Evolutionary conservation across 768 basidiomycete genomes (phyloP), one percentile per base, ranked within the genome.

Genomic region (Suillus americanus): DNA sequence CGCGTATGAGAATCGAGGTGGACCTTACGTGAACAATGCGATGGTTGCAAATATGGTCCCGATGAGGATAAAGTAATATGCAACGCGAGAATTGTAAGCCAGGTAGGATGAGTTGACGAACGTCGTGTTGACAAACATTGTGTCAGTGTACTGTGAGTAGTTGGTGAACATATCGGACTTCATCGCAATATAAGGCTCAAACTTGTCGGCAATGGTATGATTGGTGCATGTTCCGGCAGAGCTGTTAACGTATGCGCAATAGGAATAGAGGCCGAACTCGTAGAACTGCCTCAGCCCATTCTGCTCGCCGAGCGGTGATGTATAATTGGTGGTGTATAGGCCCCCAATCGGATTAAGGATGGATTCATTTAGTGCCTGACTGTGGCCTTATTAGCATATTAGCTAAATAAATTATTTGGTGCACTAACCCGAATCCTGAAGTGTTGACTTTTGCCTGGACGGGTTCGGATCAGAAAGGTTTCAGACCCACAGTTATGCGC

Each of bases 241-340:
- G 48, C 77, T 75, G 67, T 86, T 83, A 68, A 89, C 79, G 69
- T 88, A 93, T 69, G 83, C 92, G 69, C 92, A 94, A 73, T 90
- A 86, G 23, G 87, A 86, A 77, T 94, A 94, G 30, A 94, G 79
- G n/a, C 92, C 92, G 67, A 89, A 94, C 65, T 86, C 79, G 78
- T 94, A 94, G 65, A 81, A 75, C 73, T 88, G 83, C 69, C 92
- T 85, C 63, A 94, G 77, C 23, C 92, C 92, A 16, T 79, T 78
- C 54, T 79, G 71, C 56, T 76, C 72, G 56, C 80, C 81, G 2
- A 94, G 84, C 5, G 91, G 87, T 50, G 83, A 81, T 40, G 85
- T 85, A 28, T 86, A 79, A 73, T 92, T 89, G 55, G 71, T 73
- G n/a, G 90, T 85, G 75, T 91, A 91, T 14, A 94, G 79, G 30